Percentiles rank a stretch among this genome's conserved stretches.
Evolutionary conservation across 2,329 filamentous ascomycete species (phyloP).

Genomic region (Metarhizium guizhouense): DNA sequence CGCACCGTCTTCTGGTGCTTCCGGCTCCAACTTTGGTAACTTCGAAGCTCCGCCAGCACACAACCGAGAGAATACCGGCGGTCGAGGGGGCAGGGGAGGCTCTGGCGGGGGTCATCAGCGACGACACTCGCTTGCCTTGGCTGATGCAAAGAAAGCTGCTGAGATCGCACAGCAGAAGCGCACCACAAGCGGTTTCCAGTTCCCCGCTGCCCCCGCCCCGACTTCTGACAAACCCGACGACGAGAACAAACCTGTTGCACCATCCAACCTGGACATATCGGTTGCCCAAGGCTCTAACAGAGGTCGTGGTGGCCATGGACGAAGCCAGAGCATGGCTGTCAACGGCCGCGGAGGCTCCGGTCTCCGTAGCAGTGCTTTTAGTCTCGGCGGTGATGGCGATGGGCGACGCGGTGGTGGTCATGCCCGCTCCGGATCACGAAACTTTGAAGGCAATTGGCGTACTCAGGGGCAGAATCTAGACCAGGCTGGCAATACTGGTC

Average conservation of each 20-base stretch:
- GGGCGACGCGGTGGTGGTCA: constrained; percentile 75
- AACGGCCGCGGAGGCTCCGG: constrained; percentile 60
- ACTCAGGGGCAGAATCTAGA: constrained; percentile 64
- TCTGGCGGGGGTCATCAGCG: constrained; percentile 76
- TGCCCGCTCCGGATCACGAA: constrained; percentile 73
- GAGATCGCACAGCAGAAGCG: constrained; percentile 95
- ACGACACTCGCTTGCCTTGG: constrained; percentile 86
- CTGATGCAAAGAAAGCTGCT: constrained; percentile 95
- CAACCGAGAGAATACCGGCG: constrained; percentile 31
- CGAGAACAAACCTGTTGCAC: constrained; percentile 28
- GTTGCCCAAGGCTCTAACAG: constrained; percentile 35
- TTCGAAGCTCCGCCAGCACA: constrained; percentile 51
- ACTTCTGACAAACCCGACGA: constrained; percentile 52
- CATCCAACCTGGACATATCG: constrained; percentile 23
- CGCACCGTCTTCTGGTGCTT: constrained; percentile 84
- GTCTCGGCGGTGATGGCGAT: constrained; percentile 48
- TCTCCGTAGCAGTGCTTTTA: constrained; percentile 51
- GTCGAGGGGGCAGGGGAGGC: constrained; percentile 58
- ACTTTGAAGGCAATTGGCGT: constrained; percentile 98
- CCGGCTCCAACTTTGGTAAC: constrained; percentile 70
- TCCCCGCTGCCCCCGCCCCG: constrained; percentile 66
- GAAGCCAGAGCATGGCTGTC: constrained; percentile 87
- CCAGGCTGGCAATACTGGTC: constrained; percentile 35
- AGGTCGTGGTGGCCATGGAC: constrained; percentile 53
- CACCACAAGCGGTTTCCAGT: constrained; percentile 89